Evolutionary conservation across 2,329 filamentous ascomycete genomes (phyloP).

Genomic region (Fusarium sublunatum): DNA sequence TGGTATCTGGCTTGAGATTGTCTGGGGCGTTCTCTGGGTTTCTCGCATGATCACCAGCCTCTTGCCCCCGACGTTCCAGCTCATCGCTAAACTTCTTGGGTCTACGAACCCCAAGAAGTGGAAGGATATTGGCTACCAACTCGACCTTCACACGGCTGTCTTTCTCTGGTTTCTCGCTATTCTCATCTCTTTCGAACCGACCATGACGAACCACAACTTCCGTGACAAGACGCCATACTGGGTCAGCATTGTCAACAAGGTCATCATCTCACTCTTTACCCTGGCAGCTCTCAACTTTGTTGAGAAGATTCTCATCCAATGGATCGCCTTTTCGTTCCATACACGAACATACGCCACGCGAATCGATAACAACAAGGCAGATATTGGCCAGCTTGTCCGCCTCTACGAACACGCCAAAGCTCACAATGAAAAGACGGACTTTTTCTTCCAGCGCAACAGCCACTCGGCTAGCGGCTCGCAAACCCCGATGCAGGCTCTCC

Average conservation of each 20-base stretch:
- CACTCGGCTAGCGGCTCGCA: slow-evolving; percentile 68
- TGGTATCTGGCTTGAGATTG: slow-evolving; percentile 91
- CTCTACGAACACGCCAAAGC: slow-evolving; percentile 80
- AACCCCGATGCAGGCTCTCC: slow-evolving; percentile 79
- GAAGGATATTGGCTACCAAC: slow-evolving; percentile 85
- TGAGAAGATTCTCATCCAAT: slow-evolving; percentile 94
- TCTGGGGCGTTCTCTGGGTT: slow-evolving; percentile 93
- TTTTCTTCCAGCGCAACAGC: slow-evolving; percentile 58
- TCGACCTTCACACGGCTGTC: slow-evolving; percentile 85
- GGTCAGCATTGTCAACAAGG: slow-evolving; percentile 84
- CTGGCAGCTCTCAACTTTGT: slow-evolving; percentile 82
- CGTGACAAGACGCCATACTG: slow-evolving; percentile 64
- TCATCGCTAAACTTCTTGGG: slow-evolving; percentile 75
- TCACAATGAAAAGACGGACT: slow-evolving; percentile 67
- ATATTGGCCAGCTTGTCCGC: slow-evolving; percentile 71
- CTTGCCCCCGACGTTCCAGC: slow-evolving; percentile 60
- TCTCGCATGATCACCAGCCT: slow-evolving; percentile 66
- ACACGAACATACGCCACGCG: slow-evolving; percentile 88
- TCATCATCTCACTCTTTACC: slow-evolving; percentile 87
- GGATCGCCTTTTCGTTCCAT: slow-evolving; percentile 95
- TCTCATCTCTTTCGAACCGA: slow-evolving; percentile 86
- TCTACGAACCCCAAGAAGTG: slow-evolving; percentile 94
- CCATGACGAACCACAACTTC: slow-evolving; percentile 70
- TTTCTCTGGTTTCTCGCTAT: slow-evolving; percentile 94
- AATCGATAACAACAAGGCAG: slow-evolving; percentile 92